Evolutionary conservation across 345 rosid species (phyloP), one percentile per base, ranked within the genome.

Genomic region (Melaleuca quinquenervia): DNA sequence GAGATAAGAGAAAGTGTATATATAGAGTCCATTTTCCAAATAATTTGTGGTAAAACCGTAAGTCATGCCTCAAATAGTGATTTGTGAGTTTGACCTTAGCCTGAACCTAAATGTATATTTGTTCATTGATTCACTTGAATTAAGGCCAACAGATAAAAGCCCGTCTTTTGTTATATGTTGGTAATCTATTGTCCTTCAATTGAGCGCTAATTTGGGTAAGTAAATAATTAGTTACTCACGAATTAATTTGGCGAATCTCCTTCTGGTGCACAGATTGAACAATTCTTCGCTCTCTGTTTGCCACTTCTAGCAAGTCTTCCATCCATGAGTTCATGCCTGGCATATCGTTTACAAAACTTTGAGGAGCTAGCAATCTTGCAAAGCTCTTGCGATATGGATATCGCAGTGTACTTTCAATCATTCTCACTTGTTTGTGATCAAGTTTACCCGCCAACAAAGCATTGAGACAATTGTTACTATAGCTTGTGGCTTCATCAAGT

Each of bases 401-500:
- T 44, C 24, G 83, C n/a, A 82, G 8, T 0, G 45, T 82, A 53
- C 54, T 24, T 36, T n/a, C 54, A 20, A 9, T 53, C 41, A 51
- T 50, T 32, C 54, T 36, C 0, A 2, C 84, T 7, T 82, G 84
- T 15, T 51, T 0, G 0, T 0, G 84, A n/a, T 16, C 56, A 49
- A 53, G 20, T 22, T 50, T 48, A 6, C 24, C 16, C 1, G 52
- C 50, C 24, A 82, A 8, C 41, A 53, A n/a, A 6, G 5, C 20
- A 0, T 82, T 82, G 44, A 82, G 84, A 29, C 32, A 14, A 24
- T 53, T 51, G 24, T 24, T 21, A 56, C 92, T 85, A 9, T 85
- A 89, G 6, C 75, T 84, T 83, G 86, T 82, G 1, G 88, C 89
- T 82, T 88, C 88, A 12, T 90, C 92, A 9, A 91, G 94, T 64